Base-by-base conservation (phyloP, 192 early-diverging fungal genomes). In the Diversispora eburnea region DNA sequence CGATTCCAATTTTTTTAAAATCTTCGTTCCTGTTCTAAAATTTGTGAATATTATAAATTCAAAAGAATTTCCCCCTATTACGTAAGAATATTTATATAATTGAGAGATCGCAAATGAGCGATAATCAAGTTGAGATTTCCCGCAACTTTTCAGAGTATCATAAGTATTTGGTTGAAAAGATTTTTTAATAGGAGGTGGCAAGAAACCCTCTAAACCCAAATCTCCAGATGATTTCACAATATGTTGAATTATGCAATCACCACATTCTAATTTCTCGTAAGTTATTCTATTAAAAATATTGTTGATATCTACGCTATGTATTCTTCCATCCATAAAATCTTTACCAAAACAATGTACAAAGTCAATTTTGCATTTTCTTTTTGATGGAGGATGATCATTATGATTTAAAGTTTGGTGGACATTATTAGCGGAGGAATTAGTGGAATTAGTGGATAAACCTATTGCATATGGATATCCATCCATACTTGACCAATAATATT, bases 391-490 rank as follows among this genome's bases (percentile, higher is more conserved):
- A 10, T 72, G 41, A 15, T 52, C 0, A 15, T 45, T n/a, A 17
- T 17, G 57, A 42, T 61, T n/a, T 41, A 41, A 19, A 39, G 72
- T 70, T 5, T 0, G 4, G 0, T 65, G 65, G 49, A 33, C 25
- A 33, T 33, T 2, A 33, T 33, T 33, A 33, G 0, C 2, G 25
- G 25, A 33, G 25, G 25, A 33, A 33, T 70, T 75, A 2, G 73
- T 75, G 3, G 76, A 75, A 47, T 76, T 5, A 52, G 19, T 9
- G 12, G 39, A 47, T 25, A 17, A 9, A 7, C 25, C 25, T 5
- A 77, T 20, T 63, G 74, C 72, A 60, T 77, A 75, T 6, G 79
- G 76, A 64, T 68, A 81, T 43, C 79, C 79, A 39, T 81, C 79
- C 39, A 72, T 60, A 4, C 74, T 73, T 4, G 76, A 77, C 1